Conservation (phyloP, 345 rosid genomes). For the Eucalyptus globulus region DNA sequence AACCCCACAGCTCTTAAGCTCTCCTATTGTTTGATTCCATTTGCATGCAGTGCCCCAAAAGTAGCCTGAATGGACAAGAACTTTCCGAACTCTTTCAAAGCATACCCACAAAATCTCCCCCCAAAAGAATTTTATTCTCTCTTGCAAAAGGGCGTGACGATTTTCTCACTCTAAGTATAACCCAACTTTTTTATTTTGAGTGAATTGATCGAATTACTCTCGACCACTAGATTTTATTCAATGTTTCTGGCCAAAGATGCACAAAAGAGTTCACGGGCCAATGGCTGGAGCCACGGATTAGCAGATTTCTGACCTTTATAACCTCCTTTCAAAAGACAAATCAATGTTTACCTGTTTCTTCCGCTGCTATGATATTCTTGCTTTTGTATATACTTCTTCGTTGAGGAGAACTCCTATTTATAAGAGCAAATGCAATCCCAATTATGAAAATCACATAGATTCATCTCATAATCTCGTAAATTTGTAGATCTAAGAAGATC, state of each 20-base stretch:
- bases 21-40: not conserved
- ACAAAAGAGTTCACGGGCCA: not conserved
- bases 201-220: not conserved
- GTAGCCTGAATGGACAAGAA: not conserved
- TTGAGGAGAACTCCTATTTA: too few species aligned
- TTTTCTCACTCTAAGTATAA: not conserved
- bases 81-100: not conserved
- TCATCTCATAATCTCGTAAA: too few species aligned
- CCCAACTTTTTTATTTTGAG: not conserved
- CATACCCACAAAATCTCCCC: not conserved
- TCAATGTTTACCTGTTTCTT: too few species aligned
- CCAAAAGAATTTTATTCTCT: not conserved
- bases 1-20: not conserved
- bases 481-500: too few species aligned
- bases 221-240: not conserved
- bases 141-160: not conserved
- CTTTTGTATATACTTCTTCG: too few species aligned
- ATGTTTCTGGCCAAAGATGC: not conserved
- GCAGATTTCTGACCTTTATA: not conserved
- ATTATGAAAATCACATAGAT: too few species aligned
- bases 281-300: not conserved
- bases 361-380: too few species aligned
- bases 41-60: not conserved
- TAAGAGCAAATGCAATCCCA: too few species aligned
- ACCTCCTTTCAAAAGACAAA: not conserved